Evolutionary conservation across 495 filamentous ascomycete genomes (phyloP), one percentile per base, ranked within the genome.

Genomic region (Xanthoparmelia taractica): DNA sequence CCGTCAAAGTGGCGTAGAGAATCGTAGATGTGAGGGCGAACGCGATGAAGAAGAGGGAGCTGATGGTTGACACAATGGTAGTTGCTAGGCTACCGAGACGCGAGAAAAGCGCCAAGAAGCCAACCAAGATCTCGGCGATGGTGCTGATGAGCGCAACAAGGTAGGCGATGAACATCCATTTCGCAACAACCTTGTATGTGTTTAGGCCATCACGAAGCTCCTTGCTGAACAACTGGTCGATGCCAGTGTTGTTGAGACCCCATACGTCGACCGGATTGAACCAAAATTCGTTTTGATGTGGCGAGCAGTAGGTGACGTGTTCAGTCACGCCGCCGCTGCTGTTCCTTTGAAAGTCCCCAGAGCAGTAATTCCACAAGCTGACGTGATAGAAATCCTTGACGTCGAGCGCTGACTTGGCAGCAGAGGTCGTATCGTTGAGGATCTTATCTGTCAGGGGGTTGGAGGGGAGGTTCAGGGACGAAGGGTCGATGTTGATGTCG

Each of bases 321-420:
- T 75, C 67, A 65, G 70, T 72, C 10, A 70, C 64, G 45, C 66
- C 67, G 65, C 66, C 72, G 77, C 86, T 85, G 60, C 69, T 77
- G 64, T 77, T 78, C 41, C 76, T 77, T 47, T 77, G 67, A 12
- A 72, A 67, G 8, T 74, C 76, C 52, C 84, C 83, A 20, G 80
- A 77, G 79, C 94, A 97, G 83, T 92, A 97, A 71, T 88, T 87
- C 88, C 88, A 96, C 34, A 98, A 79, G 65, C 82, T 83, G 71
- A 96, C 80, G 58, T 84, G 81, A 82, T 97, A 97, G 70, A 85
- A 82, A 73, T 95, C 86, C 59, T 78, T 80, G 50, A 97, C 78
- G 31, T 80, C 78, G 33, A 86, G 77, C 13, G 85, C 77, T 2
- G 71, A 65, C 65, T 78, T 65, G 12, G 76, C 71, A 15, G 38